A percentile compares a stretch with the other conserved stretches of the same genome.
Conservation (phyloP, 1,284 basidiomycete species). For the Pseudozyma pruni region DNA sequence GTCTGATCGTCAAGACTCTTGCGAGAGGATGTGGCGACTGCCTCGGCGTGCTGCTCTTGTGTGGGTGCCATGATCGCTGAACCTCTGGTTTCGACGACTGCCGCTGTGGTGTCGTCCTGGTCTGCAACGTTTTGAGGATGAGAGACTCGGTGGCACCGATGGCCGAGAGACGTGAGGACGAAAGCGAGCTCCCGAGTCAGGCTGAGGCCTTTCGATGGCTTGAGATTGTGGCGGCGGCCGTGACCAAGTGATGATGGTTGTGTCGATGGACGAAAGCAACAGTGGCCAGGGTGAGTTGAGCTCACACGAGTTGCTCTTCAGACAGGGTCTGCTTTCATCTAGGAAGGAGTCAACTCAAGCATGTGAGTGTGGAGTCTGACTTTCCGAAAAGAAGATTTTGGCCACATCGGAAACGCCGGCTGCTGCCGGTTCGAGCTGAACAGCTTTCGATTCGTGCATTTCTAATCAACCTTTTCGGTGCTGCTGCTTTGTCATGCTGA, state of each 20-base stretch:
- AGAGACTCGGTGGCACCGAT: no score
- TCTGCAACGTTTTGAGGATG: background rate
- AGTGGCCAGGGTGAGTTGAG: background rate
- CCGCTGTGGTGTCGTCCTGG: background rate
- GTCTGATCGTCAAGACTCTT: slow-evolving; percentile 2
- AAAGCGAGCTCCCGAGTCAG: no score
- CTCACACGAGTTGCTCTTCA: background rate
- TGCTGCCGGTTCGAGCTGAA: background rate
- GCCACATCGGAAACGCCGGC: slow-evolving; percentile 1
- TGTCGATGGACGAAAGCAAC: no score
- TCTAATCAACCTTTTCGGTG: slow-evolving; percentile 21
- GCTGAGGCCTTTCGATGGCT: no score
- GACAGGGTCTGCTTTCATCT: no score
- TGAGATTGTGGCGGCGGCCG: no score
- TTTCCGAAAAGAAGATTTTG: background rate
- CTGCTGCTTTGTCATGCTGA: slow-evolving; percentile 7
- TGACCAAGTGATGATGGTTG: no score
- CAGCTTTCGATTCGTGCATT: slow-evolving; percentile 3
- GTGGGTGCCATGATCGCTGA: slow-evolving; percentile 17
- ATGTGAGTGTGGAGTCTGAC: no score
- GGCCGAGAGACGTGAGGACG: no score
- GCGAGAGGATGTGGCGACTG: background rate
- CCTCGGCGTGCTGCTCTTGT: slow-evolving; percentile 4
- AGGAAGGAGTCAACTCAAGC: no score
- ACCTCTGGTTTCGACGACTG: background rate